Evolutionary conservation across 1,139 yeast genomes (phyloP), one percentile per base, ranked within the genome.

Genomic region (Chernovozyma aurita): DNA sequence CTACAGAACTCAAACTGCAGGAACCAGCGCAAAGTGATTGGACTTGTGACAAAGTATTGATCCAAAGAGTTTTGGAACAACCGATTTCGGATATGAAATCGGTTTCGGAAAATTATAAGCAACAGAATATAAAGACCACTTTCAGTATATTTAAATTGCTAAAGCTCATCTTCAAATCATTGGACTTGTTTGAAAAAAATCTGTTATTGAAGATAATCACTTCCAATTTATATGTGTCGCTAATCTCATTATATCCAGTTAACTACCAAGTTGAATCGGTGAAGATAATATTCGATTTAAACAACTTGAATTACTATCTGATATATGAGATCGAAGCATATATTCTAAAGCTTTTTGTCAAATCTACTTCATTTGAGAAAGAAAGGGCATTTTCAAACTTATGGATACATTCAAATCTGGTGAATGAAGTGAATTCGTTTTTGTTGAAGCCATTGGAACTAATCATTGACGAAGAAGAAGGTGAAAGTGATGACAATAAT

Each of bases 391-490:
- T 82, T 40, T 69, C 71, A 34, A 63, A 73, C 3, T 51, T 83
- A 14, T 83, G 92, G 90, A 63, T 63, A 4, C 85, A 80, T 45
- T 67, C 84, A 1, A 45, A 57, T 14, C 55, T 67, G 4, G 52
- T 61, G 27, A 65, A 59, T 40, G 71, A 69, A 9, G 73, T 71
- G 11, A 65, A 63, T 37, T 49, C 56, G 1, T 60, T 88, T 7
- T 57, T 87, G 17, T 63, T 71, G 11, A 66, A 82, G 39, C 92
- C 95, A 0, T 57, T 87, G n/a, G 78, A 80, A 42, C 51, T 86
- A 4, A 61, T 86, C 11, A 52, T 86, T 15, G 95, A 87, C 50
- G 61, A 70, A 33, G 60, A 70, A n/a, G 31, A 26, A n/a, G 34
- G 29, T 18, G 33, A 31, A 14, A 12, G 9, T 3, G 24, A 17